Base-by-base conservation (phyloP, 2,329 filamentous ascomycete species). In the Nothophaeocryptopus gaeumannii region DNA sequence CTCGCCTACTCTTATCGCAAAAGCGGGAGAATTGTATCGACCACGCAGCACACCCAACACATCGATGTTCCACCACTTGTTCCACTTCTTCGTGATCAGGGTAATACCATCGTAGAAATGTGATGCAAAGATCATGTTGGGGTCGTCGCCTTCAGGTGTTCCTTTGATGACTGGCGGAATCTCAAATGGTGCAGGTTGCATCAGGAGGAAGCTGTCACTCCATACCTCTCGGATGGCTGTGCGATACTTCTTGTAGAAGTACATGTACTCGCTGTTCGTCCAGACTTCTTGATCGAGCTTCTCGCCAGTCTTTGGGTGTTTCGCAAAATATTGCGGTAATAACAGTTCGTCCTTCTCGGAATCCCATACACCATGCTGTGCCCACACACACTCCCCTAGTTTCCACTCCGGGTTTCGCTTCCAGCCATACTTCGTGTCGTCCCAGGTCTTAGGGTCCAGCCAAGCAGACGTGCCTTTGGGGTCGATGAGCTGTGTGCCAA, bases 101-200 rank as follows among this genome's bases (percentile, higher is more conserved):
- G 93, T 99, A 48, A 99, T 86, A 9, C 93, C 93, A 62, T 99
- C 93, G 69, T 99, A 99, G 67, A 89, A 99, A 70, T 99, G 93
- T 1, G 91, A 89, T 8, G 93, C 86, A 68, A 96, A 97, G 2
- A 91, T 87, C 80, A 97, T 86, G 55, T 85, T 88, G 3, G 84
- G 83, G 60, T 99, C 91, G 61, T 97, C 91, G 64, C 97, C 92
- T 26, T 78, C 74, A 2, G 50, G 48, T 0, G 91, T 96, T 10
- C 84, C 91, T 68, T 93, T 95, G 66, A 97, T 86, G 38, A 77
- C 77, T 0, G 95, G 93, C 0, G 93, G 93, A 10, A 99, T 81
- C 71, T 99, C 93, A 59, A 96, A 81, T 0, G 93, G 90, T 0
- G 92, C 89, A 9, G 88, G 91, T 64, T 99, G 92, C 69, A 92